A percentile compares a stretch with the other conserved stretches of the same genome.
Conservation (phyloP, 2,329 filamentous ascomycete genomes). For the Aspergillus sp. region DNA sequence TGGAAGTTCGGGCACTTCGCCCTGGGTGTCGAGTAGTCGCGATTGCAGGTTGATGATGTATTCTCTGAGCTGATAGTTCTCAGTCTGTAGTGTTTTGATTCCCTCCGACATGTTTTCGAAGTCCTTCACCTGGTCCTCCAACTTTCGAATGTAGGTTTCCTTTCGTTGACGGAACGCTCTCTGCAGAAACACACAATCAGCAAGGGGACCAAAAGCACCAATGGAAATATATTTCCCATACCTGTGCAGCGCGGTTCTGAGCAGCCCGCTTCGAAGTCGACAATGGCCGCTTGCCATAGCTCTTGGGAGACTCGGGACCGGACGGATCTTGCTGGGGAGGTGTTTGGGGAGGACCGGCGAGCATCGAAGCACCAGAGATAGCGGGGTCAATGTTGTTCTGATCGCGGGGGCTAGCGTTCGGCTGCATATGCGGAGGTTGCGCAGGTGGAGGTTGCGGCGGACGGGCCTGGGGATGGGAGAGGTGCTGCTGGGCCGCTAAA, state of each 20-base stretch:
- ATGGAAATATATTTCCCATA: constrained; percentile 42
- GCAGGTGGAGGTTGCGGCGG: constrained; percentile 38
- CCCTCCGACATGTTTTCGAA: constrained; percentile 67
- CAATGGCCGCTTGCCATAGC: constrained; percentile 70
- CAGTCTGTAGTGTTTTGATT: constrained; percentile 72
- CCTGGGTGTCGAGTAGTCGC: constrained; percentile 72
- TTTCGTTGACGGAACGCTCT: constrained; percentile 95
- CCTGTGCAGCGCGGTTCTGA: constrained; percentile 94
- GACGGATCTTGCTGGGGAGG: constrained; percentile 22
- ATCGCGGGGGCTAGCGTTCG: constrained; percentile 38
- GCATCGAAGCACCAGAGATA: constrained; percentile 47
- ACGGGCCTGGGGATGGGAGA: constrained; percentile 37
- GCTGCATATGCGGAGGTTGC: constrained; percentile 35
- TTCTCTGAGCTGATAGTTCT: constrained; percentile 85
- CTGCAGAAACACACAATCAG: constrained; percentile 42
- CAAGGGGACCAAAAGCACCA: background rate
- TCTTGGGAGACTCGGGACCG: constrained; percentile 58
- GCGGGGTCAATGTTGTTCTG: constrained; percentile 54
- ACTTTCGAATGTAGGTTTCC: constrained; percentile 95
- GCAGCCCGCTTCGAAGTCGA: constrained; percentile 94
- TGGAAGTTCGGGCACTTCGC: constrained; percentile 78
- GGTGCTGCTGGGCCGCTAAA: constrained; percentile 43
- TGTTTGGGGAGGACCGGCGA: constrained; percentile 35
- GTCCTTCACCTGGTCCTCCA: constrained; percentile 88
- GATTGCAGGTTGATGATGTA: constrained; percentile 89